Evolutionary conservation across 352 stramenopile species (phyloP).

Genomic region (Globisporangium polare): DNA sequence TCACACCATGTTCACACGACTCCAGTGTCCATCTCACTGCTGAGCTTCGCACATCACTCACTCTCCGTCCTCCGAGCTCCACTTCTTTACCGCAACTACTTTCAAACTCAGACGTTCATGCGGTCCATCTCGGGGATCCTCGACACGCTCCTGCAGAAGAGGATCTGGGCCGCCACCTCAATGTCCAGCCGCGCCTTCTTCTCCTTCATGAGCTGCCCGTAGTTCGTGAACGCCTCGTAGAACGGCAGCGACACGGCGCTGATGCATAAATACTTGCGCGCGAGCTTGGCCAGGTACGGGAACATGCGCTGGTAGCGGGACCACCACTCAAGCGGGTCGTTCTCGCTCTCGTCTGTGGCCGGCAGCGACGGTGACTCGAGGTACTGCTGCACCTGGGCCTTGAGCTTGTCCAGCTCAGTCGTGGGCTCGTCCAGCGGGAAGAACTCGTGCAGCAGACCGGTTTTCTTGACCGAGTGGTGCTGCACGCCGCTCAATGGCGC

Average conservation of each 20-base stretch:
- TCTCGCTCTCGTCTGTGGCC: constrained; percentile 62
- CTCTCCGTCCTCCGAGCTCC: too few relatives aligned
- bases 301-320: constrained; percentile 69
- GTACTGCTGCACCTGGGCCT: constrained; percentile 65
- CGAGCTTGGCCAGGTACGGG: constrained; percentile 59
- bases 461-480: constrained; percentile 24
- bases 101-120: constrained; percentile 46
- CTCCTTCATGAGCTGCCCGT: constrained; percentile 71
- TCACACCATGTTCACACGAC: too few relatives aligned
- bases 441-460: constrained; percentile 50
- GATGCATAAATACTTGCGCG: constrained; percentile 76
- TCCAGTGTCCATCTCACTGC: too few relatives aligned
- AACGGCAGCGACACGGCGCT: constrained; percentile 72
- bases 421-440: constrained; percentile 53
- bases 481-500: constrained; percentile 14
- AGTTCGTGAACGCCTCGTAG: constrained; percentile 76
- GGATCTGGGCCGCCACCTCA: constrained; percentile 68
- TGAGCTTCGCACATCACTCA: too few relatives aligned
- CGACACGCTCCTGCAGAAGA: constrained; percentile 77
- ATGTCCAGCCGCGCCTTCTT: constrained; percentile 77
- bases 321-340: constrained; percentile 83
- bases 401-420: constrained; percentile 57
- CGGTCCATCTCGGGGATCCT: constrained; percentile 81
- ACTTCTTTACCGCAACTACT: too few relatives aligned
- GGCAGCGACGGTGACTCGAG: constrained; percentile 62